A percentile compares a stretch with the other conserved stretches of the same genome.
These are phyloP conservation scores for Populus euphratica DNA, from an alignment of 345 rosid genomes.

Conservation along the genomic window DNA sequence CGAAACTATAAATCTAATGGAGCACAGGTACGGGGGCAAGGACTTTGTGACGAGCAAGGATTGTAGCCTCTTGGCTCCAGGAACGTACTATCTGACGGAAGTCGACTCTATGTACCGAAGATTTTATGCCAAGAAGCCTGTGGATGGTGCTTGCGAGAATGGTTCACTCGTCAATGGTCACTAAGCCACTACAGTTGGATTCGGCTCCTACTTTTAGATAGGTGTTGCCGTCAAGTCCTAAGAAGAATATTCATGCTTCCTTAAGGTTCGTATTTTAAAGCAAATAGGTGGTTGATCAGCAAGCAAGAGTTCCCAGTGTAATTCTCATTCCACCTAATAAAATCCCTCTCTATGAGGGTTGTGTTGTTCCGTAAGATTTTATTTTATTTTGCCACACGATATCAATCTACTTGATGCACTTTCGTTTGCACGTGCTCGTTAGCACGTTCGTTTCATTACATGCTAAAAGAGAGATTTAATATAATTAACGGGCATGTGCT, in stretches of 20 bases:
- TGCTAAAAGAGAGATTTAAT: too few relatives aligned
- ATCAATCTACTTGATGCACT: too few relatives aligned
- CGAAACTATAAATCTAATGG: conserved; percentile 85
- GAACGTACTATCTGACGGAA: conserved; percentile 87
- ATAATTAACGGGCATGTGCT: too few relatives aligned
- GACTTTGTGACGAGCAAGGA: conserved; percentile 95
- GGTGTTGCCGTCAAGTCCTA: conserved; percentile 1
- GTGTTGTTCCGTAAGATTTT: neutral
- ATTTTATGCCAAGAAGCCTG: conserved; percentile 70
- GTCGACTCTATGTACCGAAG: conserved; percentile 91
- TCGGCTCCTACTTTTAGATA: neutral
- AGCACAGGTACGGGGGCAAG: conserved; percentile 95
- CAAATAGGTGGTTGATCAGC: conserved; percentile 13
- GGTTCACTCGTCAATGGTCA: conserved; percentile 69
- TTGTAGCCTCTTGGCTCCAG: conserved; percentile 74
- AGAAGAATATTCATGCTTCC: conserved; percentile 11
- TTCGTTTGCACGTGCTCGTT: too few relatives aligned
- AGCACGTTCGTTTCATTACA: too few relatives aligned
- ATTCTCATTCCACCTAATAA: neutral
- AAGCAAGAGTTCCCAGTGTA: neutral
- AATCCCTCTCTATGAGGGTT: neutral
- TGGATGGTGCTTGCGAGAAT: conserved; percentile 32
- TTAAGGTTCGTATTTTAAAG: conserved; percentile 12
- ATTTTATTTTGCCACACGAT: too few relatives aligned
- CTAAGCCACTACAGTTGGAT: conserved; percentile 19